Conservation (phyloP, 2,329 filamentous ascomycete species). For the Fusarium pseudonygamai region DNA sequence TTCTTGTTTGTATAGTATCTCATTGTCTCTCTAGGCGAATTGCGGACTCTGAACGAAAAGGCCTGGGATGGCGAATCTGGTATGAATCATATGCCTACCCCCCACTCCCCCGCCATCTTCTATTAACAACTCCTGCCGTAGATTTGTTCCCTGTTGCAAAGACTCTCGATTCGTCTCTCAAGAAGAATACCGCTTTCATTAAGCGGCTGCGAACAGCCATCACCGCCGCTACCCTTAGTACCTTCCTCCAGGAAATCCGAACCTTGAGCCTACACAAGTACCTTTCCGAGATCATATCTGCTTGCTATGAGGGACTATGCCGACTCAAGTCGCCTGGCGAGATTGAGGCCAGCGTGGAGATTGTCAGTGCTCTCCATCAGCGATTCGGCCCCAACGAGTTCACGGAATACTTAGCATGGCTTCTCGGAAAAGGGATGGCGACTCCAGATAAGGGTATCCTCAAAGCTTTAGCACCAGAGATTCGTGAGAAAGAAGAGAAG, state of each 20-base stretch:
- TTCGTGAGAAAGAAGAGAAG: slow-evolving; percentile 94
- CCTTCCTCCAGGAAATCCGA: slow-evolving; percentile 89
- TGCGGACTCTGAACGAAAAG: slow-evolving; percentile 86
- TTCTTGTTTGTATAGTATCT: slow-evolving; percentile 10
- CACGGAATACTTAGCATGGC: slow-evolving; percentile 90
- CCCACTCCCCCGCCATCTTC: slow-evolving; percentile 25
- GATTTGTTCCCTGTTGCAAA: slow-evolving; percentile 81
- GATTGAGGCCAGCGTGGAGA: slow-evolving; percentile 89
- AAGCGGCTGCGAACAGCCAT: slow-evolving; percentile 93
- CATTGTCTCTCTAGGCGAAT: slow-evolving; percentile 71
- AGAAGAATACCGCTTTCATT: slow-evolving; percentile 98
- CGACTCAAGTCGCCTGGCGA: slow-evolving; percentile 92
- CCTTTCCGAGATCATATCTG: slow-evolving; percentile 94
- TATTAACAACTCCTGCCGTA: slow-evolving; percentile 49
- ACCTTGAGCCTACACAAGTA: slow-evolving; percentile 95
- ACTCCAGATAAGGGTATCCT: slow-evolving; percentile 87
- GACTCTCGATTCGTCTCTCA: slow-evolving; percentile 91
- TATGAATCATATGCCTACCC: slow-evolving; percentile 52
- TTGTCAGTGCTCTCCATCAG: slow-evolving; percentile 94
- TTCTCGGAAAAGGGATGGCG: slow-evolving; percentile 88
- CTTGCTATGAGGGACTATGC: slow-evolving; percentile 93
- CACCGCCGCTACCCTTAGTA: slow-evolving; percentile 78
- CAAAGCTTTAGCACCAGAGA: slow-evolving; percentile 81
- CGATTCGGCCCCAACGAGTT: slow-evolving; percentile 92
- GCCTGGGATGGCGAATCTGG: slow-evolving; percentile 91